Evolutionary conservation across 2,329 filamentous ascomycete genomes (phyloP).

Genomic region (Blastomyces percursus): DNA sequence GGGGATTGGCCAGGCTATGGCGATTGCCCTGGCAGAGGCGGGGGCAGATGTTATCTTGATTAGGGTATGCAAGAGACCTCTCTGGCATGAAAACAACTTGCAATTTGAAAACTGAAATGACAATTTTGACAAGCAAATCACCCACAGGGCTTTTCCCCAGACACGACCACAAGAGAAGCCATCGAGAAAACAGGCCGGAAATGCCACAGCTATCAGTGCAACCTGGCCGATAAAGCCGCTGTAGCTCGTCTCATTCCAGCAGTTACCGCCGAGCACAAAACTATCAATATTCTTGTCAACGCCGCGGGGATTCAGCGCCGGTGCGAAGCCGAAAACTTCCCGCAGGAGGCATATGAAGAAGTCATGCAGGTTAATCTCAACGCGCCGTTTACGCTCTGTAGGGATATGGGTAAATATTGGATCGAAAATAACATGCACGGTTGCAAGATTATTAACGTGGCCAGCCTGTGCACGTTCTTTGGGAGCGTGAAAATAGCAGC

Average conservation of each 20-base stretch:
- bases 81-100: too few relatives aligned
- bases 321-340: conserved; percentile 63
- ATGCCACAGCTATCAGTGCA: conserved; percentile 34
- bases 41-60: conserved; percentile 23
- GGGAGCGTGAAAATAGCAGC: conserved; percentile 79
- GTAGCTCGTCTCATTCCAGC: conserved; percentile 32
- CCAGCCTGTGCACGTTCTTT: conserved; percentile 69
- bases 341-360: conserved; percentile 63
- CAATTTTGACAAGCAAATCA: too few relatives aligned
- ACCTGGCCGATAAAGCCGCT: conserved; percentile 32
- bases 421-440: conserved; percentile 52
- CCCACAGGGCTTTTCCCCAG: conserved; percentile 21
- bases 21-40: conserved; percentile 24
- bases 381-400: conserved; percentile 65
- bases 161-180: conserved; percentile 33
- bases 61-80: conserved; percentile 3
- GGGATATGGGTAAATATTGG: conserved; percentile 71
- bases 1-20: conserved; percentile 25
- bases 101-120: background rate
- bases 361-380: conserved; percentile 80
- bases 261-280: conserved; percentile 27
- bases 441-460: conserved; percentile 63
- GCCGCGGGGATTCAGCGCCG: conserved; percentile 76
- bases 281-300: conserved; percentile 69
- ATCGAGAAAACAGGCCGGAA: conserved; percentile 31